Base-by-base conservation (phyloP, 1,284 basidiomycete genomes). In the Rugosomyces carneus region DNA sequence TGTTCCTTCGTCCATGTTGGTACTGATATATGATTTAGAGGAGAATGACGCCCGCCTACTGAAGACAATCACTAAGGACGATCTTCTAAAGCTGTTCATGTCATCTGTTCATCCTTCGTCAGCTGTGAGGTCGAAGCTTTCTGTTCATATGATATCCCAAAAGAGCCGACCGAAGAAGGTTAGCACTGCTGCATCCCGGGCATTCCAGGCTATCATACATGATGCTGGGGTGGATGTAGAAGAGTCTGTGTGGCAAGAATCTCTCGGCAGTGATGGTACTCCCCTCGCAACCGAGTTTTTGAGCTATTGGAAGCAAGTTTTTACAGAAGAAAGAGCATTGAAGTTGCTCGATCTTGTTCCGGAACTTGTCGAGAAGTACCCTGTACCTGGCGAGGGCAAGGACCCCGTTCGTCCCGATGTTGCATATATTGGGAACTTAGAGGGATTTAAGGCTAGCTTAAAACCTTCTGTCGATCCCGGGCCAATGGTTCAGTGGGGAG, bases 1-100 rank as follows among this genome's bases (percentile, higher is more conserved):
- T 11, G 23, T 41, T n/a, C n/a, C n/a, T 36, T 11, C 29, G 29
- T 35, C 35, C 20, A 21, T 39, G 16, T 39, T 20, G 20, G 23
- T 38, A 48, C 45, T 51, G 18, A 43, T 36, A 3, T 10, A 10
- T 29, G 10, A 29, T 10, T 29, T 13, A 86, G 83, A 78, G 39
- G 72, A 81, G 53, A 73, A 73, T 13, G 90, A 95, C 55, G 83
- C 86, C 3, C 73, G 74, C 23, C 60, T 79, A 8, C 65, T 95
- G 42, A 63, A 74, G 41, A 68, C 62, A 16, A 70, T 93, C 45
- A 85, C 78, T 6, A 93, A 92, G 66, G 67, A 80, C 5, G 89
- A 97, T 20, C 74, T 98, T 27, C 53, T 91, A n/a, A 62, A 75
- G 5, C 67, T 97, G 42, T 93, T 92, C 74, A 69, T 78, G 50